phyloP scores from a whole-genome alignment of 139 green algal species.

The Tetradesmus obliquus region DNA sequence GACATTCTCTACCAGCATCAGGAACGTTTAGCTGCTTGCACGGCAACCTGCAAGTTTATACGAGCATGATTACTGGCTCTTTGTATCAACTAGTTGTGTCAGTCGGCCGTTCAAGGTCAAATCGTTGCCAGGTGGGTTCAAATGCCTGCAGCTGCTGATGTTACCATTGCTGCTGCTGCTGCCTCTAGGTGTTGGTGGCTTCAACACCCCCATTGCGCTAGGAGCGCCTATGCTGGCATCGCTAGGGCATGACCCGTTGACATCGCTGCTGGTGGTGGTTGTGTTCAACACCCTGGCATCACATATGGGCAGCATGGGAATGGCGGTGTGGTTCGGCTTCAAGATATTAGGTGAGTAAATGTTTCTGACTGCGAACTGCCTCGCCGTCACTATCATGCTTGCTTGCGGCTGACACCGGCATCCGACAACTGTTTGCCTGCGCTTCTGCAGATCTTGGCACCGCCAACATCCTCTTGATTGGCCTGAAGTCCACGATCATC shows the following conservation, averaged over 20 bases:
- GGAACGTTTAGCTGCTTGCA: not conserved
- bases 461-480: not conserved
- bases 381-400: no score
- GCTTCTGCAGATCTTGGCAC: not conserved
- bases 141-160: not conserved
- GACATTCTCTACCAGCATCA: not conserved
- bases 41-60: not conserved
- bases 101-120: not conserved
- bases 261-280: conserved; percentile 17
- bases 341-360: not conserved
- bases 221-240: not conserved
- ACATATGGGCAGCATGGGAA: conserved; percentile 4
- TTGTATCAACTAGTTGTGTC: no score
- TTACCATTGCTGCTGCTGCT: not conserved
- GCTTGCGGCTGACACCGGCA: no score
- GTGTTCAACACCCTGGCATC: conserved; percentile 18
- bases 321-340: conserved; percentile 21
- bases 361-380: not conserved
- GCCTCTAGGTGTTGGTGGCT: not conserved
- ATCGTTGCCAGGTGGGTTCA: not conserved
- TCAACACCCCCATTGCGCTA: not conserved
- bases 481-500: conserved; percentile 11
- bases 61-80: no score
- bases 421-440: no score
- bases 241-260: conserved; percentile 1